Conservation (phyloP, 1,284 basidiomycete genomes). For the Chalciporus sp. region DNA sequence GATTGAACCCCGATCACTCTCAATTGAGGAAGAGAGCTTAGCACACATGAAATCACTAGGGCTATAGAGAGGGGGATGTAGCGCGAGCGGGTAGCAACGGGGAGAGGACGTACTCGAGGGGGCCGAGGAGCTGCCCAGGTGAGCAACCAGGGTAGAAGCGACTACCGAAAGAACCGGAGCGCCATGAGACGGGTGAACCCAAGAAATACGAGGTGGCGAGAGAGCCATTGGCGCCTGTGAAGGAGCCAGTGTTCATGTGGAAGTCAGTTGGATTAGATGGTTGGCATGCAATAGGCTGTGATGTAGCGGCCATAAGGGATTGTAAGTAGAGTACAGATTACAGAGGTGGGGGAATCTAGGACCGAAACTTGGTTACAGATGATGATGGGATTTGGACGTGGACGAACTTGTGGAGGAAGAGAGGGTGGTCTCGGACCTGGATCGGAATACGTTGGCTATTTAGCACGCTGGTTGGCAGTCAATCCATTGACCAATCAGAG, state of each 20-base stretch:
- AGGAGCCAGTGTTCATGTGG: conserved; percentile 50
- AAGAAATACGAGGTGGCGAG: conserved; percentile 68
- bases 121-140: conserved; percentile 61
- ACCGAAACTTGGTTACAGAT: neutral
- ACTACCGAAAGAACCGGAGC: conserved; percentile 61
- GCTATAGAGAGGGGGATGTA: conserved; percentile 31
- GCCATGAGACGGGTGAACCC: conserved; percentile 72
- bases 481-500: conserved; percentile 15
- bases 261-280: conserved; percentile 36
- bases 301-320: conserved; percentile 39
- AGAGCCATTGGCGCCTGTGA: conserved; percentile 46
- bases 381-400: neutral
- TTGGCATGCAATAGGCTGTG: conserved; percentile 61
- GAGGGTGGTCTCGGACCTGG: conserved; percentile 4
- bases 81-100: neutral
- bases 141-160: conserved; percentile 61
- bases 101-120: conserved; percentile 56
- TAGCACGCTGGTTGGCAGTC: conserved; percentile 19
- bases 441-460: conserved; percentile 25
- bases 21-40: conserved; percentile 59
- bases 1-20: conserved; percentile 63
- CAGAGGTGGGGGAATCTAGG: conserved; percentile 2
- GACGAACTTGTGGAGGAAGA: conserved; percentile 2
- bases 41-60: conserved; percentile 55
- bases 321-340: conserved; percentile 5